Evolutionary conservation across 208 protist genomes (phyloP).

Genomic region (Jaenimonas drosophilae): DNA sequence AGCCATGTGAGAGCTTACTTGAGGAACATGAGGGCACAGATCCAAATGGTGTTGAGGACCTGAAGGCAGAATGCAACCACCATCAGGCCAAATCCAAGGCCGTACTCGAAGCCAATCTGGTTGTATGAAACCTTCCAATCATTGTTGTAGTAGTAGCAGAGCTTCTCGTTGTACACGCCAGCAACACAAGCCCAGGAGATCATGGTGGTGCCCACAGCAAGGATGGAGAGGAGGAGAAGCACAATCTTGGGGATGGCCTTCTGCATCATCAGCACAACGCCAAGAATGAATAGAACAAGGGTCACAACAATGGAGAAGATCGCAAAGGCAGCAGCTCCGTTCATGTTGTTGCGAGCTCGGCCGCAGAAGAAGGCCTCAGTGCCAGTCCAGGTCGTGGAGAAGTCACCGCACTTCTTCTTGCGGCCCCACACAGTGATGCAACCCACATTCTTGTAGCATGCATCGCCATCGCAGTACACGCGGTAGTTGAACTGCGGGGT

Average conservation of each 20-base stretch:
- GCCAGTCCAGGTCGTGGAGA: neutral
- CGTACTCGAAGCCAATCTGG: no score
- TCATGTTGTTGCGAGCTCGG: slow-evolving; percentile 17
- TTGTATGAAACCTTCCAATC: no score
- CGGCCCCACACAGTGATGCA: slow-evolving; percentile 33
- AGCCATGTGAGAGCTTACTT: no score
- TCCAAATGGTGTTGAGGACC: slow-evolving; percentile 4
- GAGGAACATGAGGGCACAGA: no score
- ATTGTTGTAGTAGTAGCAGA: neutral
- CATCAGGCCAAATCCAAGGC: no score
- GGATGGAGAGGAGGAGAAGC: slow-evolving; percentile 8
- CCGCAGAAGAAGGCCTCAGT: slow-evolving; percentile 9
- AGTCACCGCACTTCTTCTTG: slow-evolving; percentile 15
- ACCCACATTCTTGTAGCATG: no score
- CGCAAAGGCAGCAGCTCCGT: slow-evolving; percentile 13
- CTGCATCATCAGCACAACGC: slow-evolving; percentile 14
- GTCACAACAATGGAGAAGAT: slow-evolving; percentile 25
- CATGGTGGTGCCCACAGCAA: slow-evolving; percentile 8
- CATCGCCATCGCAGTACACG: no score
- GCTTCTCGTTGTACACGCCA: slow-evolving; percentile 6
- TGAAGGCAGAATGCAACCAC: no score
- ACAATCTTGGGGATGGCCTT: slow-evolving; percentile 8
- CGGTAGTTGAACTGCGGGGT: slow-evolving; percentile 3
- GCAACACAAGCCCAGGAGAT: slow-evolving; percentile 12
- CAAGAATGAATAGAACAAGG: slow-evolving; percentile 12